Base-by-base conservation (phyloP, 768 basidiomycete species). In the Auricularia heimuer region DNA sequence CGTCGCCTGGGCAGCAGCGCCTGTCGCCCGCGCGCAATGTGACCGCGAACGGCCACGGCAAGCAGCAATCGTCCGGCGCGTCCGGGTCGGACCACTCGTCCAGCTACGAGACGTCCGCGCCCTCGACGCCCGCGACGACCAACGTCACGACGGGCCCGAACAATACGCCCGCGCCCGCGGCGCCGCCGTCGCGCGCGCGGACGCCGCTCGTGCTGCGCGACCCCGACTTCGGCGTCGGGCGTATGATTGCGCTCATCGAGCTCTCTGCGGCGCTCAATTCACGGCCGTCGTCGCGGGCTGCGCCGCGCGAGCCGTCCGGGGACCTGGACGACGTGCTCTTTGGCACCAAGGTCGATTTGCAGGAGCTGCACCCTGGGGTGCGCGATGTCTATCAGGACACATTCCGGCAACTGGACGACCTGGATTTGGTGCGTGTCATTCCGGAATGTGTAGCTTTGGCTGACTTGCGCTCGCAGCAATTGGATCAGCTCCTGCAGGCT, bases 241-340 rank as follows among this genome's bases (percentile, higher is more conserved):
- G 86, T 62, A 94, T 97, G 91, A 82, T 97, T 82, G 88, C 91
- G 33, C 80, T 95, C 54, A 93, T 97, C 64, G 88, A 94, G 73
- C 81, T 82, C 44, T 80, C 81, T 39, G 85, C 84, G 33, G 72
- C 74, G 47, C 39, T 63, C 51, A 29, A 42, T 12, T 21, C 36
- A 3, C 64, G 58, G 3, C 47, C 64, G 36, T 54, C 58, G 29
- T 61, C 58, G 60, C 64, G 29, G 8, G 18, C 56, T 35, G 56
- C 24, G 12, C 14, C 69, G 3, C 75, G 78, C n/a, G 68, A 73
- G 21, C 78, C 78, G 1, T 68, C 84, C 67, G 81, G 90, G 66
- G 81, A 84, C n/a, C 83, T 88, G 24, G 89, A 91, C 63, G 87
- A 85, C 67, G 70, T 89, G 37, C 69, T 92, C 63, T 92, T 93